Evolutionary conservation across 371 early-diverging fungal species (phyloP).

Genomic region (Apophysomyces variabilis): DNA sequence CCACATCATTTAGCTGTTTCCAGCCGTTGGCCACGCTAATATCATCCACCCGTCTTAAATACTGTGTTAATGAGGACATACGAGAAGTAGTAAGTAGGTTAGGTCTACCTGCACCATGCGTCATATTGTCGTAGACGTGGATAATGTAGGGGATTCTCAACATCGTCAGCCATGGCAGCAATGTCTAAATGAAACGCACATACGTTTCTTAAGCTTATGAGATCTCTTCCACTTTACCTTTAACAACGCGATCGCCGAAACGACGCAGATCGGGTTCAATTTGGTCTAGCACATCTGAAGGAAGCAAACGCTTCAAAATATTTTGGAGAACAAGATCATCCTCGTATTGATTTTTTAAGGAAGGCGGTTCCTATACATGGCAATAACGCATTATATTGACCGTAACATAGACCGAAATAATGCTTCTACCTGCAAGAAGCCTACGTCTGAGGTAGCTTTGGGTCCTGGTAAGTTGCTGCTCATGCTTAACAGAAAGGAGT

Average conservation of each 20-base stretch:
- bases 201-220: not conserved
- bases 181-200: slow-evolving; percentile 24
- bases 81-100: not conserved
- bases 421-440: slow-evolving; percentile 37
- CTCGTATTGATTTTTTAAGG: slow-evolving; percentile 55
- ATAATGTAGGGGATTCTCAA: slow-evolving; percentile 49
- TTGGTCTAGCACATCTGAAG: slow-evolving; percentile 38
- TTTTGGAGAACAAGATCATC: slow-evolving; percentile 57
- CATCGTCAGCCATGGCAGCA: slow-evolving; percentile 39
- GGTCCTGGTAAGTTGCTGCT: no score
- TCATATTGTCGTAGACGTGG: slow-evolving; percentile 72
- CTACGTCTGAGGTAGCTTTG: slow-evolving; percentile 36
- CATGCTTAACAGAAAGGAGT: no score
- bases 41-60: slow-evolving; percentile 58
- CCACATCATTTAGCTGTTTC: slow-evolving; percentile 59
- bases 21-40: slow-evolving; percentile 62
- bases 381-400: slow-evolving; percentile 5
- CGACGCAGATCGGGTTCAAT: slow-evolving; percentile 53
- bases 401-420: not conserved
- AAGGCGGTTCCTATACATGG: slow-evolving; percentile 49
- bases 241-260: slow-evolving; percentile 49
- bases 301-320: slow-evolving; percentile 53
- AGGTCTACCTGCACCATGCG: slow-evolving; percentile 60
- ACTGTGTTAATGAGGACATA: not conserved
- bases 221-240: slow-evolving; percentile 25